phyloP scores from a whole-genome alignment of 208 protist species.

The Wallacemonas collosoma region DNA sequence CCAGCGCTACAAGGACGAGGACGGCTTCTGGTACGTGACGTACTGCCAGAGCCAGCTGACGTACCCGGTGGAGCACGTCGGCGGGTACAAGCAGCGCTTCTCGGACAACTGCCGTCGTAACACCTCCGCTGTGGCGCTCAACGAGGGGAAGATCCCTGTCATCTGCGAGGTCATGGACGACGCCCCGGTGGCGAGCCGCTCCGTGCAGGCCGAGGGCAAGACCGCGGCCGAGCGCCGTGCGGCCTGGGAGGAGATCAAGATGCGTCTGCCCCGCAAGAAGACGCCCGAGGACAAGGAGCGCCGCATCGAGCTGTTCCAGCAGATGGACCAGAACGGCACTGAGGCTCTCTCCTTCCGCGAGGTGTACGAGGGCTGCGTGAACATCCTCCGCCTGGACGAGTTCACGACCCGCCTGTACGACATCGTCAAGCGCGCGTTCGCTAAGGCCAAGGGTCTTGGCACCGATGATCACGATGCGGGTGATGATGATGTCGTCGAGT shows the following conservation, averaged over 20 bases:
- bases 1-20: slow-evolving; percentile 2
- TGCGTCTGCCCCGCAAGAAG: slow-evolving; percentile 12
- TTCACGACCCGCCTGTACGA: slow-evolving; percentile 35
- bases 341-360: slow-evolving; percentile 46
- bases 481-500: slow-evolving; percentile 53
- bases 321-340: slow-evolving; percentile 56
- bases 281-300: slow-evolving; percentile 31
- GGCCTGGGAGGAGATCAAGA: background rate
- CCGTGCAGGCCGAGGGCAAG: background rate
- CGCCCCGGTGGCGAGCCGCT: background rate
- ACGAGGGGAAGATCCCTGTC: background rate
- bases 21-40: slow-evolving; percentile 9
- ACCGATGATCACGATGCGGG: slow-evolving; percentile 26
- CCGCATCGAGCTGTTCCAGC: slow-evolving; percentile 48
- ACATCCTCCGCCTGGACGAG: slow-evolving; percentile 29
- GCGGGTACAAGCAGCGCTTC: background rate
- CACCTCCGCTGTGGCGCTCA: background rate
- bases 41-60: background rate
- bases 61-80: background rate
- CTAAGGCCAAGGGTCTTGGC: slow-evolving; percentile 36
- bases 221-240: background rate
- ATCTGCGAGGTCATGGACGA: slow-evolving; percentile 11
- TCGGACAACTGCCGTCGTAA: background rate
- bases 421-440: slow-evolving; percentile 60
- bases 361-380: slow-evolving; percentile 39